These are phyloP conservation scores for Cadophora sp. DNA, from an alignment of 2,329 filamentous ascomycete genomes.

Conservation along the genomic window DNA sequence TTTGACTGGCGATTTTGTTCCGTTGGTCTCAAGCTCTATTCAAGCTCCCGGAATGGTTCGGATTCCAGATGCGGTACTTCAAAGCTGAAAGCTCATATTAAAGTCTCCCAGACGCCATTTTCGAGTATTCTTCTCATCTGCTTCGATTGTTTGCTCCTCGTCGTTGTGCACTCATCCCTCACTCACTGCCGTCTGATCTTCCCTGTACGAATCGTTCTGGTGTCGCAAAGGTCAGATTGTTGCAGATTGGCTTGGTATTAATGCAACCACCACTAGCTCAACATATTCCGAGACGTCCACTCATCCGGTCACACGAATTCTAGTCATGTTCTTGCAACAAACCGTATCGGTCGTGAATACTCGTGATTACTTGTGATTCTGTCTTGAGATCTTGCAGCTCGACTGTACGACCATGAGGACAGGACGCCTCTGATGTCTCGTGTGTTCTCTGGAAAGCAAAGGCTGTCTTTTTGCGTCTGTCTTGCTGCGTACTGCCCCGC, in stretches of 20 bases:
- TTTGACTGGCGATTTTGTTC: background rate
- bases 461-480: no score
- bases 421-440: background rate
- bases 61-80: background rate
- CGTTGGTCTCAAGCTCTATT: background rate
- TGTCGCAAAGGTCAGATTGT: slow-evolving; percentile 2
- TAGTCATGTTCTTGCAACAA: background rate
- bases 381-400: background rate
- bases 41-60: background rate
- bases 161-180: no score
- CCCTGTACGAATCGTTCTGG: background rate
- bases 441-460: background rate
- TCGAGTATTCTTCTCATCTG: no score
- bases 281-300: slow-evolving; percentile 1
- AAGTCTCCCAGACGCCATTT: background rate
- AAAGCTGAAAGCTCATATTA: background rate
- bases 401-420: background rate
- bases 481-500: no score
- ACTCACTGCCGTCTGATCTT: background rate
- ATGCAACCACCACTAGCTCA: background rate
- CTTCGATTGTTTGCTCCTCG: background rate
- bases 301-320: background rate
- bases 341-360: background rate
- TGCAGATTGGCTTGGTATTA: background rate
- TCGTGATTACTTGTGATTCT: background rate